Conservation (phyloP, 305 asterid genomes). For the Stenogyne calaminthoides region DNA sequence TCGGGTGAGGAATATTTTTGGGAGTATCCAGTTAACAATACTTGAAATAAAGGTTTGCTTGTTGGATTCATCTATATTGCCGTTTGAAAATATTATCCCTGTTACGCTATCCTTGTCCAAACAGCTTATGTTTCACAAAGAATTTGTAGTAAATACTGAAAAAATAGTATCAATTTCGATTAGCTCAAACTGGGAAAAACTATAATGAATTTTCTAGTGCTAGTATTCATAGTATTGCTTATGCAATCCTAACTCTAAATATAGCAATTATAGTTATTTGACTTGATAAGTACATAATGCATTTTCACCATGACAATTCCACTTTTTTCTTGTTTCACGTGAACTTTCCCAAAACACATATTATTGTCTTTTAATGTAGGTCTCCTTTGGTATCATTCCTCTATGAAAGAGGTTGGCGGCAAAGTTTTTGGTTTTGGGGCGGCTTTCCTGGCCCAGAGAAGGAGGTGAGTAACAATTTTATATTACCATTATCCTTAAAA, state of each 20-base stretch:
- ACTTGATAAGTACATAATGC: too few relatives aligned
- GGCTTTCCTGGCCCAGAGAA: slow-evolving; percentile 91
- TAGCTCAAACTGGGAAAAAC: not conserved
- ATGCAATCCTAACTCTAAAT: slow-evolving; percentile 5
- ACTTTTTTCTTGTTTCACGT: not conserved
- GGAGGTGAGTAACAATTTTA: slow-evolving; percentile 51
- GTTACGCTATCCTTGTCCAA: not conserved
- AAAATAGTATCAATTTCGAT: not conserved
- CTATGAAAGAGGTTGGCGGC: slow-evolving; percentile 94
- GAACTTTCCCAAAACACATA: slow-evolving; percentile 8
- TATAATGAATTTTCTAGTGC: not conserved
- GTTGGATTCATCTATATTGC: not conserved
- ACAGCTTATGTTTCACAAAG: not conserved
- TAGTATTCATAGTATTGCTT: not conserved
- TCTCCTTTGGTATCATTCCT: slow-evolving; percentile 71
- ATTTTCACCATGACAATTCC: not conserved
- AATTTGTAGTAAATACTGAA: not conserved
- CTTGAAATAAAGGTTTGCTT: not conserved
- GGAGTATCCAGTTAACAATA: not conserved
- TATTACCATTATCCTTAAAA: not conserved
- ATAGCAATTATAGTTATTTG: too few relatives aligned
- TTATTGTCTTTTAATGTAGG: slow-evolving; percentile 38
- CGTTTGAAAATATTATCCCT: slow-evolving; percentile 7
- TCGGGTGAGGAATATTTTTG: not conserved
- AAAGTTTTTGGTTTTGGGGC: slow-evolving; percentile 65